Conservation (phyloP, 129 eudicot species). For the Lactuca saligna region DNA sequence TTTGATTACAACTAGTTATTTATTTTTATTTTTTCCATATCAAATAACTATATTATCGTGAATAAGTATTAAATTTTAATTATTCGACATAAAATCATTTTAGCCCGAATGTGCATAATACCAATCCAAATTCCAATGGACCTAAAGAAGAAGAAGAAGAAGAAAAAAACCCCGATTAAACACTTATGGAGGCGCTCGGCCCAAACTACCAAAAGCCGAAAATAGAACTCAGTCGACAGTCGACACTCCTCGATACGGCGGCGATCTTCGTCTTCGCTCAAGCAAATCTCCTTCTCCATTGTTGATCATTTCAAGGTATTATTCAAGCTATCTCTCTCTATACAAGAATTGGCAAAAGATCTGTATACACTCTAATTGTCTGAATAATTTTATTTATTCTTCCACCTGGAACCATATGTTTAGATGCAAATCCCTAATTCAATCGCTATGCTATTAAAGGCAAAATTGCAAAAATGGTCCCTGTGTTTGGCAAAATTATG, state of each 20-base stretch:
- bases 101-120: no score
- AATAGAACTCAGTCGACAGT: no score
- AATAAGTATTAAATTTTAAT: no score
- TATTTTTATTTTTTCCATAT: no score
- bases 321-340: neutral
- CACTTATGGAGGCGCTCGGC: neutral
- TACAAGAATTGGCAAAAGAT: neutral
- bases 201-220: neutral
- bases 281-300: neutral
- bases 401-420: neutral
- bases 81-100: no score
- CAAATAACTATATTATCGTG: no score
- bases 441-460: neutral
- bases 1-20: no score
- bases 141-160: no score
- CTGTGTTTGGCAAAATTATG: no score
- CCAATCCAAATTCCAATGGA: no score
- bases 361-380: neutral
- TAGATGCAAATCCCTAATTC: neutral
- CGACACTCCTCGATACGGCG: neutral
- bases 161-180: neutral
- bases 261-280: neutral
- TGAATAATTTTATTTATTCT: neutral
- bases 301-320: neutral
- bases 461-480: no score